phyloP scores from a whole-genome alignment of 805 yeast genomes.

The Lipomyces lipofer region DNA sequence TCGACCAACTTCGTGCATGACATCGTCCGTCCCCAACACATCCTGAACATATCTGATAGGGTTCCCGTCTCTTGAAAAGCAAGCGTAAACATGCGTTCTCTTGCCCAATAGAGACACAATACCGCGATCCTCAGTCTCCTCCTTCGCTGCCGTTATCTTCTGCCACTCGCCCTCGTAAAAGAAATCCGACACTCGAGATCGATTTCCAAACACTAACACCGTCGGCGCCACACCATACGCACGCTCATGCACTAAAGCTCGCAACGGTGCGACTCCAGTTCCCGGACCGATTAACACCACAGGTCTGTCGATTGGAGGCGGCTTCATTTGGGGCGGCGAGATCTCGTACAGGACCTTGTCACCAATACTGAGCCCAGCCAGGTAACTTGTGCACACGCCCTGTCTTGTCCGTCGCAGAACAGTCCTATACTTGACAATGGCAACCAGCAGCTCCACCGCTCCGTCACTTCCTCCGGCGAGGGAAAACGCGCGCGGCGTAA shows the following conservation, averaged over 20 bases:
- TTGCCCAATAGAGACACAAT: not conserved
- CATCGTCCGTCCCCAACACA: not conserved
- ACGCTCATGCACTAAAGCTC: constrained; percentile 54
- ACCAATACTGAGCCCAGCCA: constrained; percentile 51
- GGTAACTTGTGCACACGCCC: constrained; percentile 82
- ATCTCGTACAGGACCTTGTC: constrained; percentile 54
- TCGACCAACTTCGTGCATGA: constrained; percentile 46
- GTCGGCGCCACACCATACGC: constrained; percentile 40
- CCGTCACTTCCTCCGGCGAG: constrained; percentile 56
- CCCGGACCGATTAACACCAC: constrained; percentile 85
- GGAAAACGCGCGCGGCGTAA: constrained; percentile 81
- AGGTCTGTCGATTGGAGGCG: constrained; percentile 48
- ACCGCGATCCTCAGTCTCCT: constrained; percentile 38
- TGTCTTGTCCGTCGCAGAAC: constrained; percentile 69
- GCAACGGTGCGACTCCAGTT: constrained; percentile 94
- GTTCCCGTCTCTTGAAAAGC: constrained; percentile 47
- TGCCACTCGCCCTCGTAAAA: constrained; percentile 61
- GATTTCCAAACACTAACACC: constrained; percentile 71
- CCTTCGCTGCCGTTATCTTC: constrained; percentile 33
- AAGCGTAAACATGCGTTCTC: constrained; percentile 6
- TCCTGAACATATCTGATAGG: constrained; percentile 27
- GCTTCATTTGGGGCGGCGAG: constrained; percentile 45
- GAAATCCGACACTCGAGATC: constrained; percentile 65
- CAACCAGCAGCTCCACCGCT: constrained; percentile 68
- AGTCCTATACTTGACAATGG: constrained; percentile 84